Evolutionary conservation across 2,329 filamentous ascomycete genomes (phyloP).

Genomic region (Dothideomycetidae sp.): DNA sequence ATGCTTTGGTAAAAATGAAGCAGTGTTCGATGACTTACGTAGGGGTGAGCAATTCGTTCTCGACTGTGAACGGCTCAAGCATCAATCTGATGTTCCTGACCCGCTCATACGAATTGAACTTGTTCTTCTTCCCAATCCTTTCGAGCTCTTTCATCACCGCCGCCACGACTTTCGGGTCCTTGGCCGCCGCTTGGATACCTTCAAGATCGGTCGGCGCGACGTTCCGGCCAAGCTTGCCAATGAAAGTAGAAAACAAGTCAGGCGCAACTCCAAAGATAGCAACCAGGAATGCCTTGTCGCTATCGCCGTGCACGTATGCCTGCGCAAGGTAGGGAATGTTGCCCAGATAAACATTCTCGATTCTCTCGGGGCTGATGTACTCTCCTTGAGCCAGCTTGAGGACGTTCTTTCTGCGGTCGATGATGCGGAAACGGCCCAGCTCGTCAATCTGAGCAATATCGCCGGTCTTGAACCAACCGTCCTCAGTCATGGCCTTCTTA

Average conservation of each 20-base stretch:
- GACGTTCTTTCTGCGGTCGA: conserved; percentile 12
- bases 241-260: conserved; percentile 66
- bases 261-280: conserved; percentile 81
- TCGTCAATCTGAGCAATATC: conserved; percentile 34
- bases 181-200: conserved; percentile 51
- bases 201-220: conserved; percentile 44
- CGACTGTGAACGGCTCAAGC: conserved; percentile 81
- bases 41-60: conserved; percentile 78
- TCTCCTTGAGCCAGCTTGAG: conserved; percentile 13
- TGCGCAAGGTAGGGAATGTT: conserved; percentile 64
- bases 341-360: conserved; percentile 37
- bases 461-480: conserved; percentile 95
- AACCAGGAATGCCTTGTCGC: conserved; percentile 66
- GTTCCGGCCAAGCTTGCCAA: conserved; percentile 54
- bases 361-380: conserved; percentile 12
- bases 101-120: conserved; percentile 84
- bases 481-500: conserved; percentile 60
- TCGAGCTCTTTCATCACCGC: conserved; percentile 69
- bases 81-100: conserved; percentile 61
- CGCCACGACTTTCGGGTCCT: conserved; percentile 55
- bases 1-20: background rate
- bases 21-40: conserved; percentile 48
- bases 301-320: conserved; percentile 84
- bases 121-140: conserved; percentile 62
- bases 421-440: conserved; percentile 12